phyloP scores from a whole-genome alignment of 2,329 filamentous ascomycete genomes.

The Clathrospora elynae region DNA sequence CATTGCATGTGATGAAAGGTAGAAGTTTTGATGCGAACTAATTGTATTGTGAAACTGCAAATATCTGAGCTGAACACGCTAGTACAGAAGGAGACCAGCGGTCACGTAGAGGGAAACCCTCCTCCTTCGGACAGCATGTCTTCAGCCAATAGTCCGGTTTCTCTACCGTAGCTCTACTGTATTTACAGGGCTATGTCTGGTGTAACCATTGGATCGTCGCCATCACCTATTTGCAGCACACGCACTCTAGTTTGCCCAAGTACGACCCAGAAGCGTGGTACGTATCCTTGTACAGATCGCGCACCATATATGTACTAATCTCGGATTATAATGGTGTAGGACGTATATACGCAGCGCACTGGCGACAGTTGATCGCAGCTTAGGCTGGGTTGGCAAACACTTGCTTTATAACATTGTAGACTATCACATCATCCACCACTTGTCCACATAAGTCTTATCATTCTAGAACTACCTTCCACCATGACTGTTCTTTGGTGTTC shows the following conservation, averaged over 20 bases:
- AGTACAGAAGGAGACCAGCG: too few species aligned
- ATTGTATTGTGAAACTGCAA: too few species aligned
- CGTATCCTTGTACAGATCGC: too few species aligned
- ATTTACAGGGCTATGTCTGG: slow-evolving; percentile 70
- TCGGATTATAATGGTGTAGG: too few species aligned
- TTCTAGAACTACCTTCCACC: neutral
- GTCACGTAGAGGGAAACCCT: too few species aligned
- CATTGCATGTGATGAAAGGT: too few species aligned
- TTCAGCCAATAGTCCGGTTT: slow-evolving; percentile 60
- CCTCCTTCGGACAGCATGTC: slow-evolving; percentile 54
- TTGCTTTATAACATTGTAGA: slow-evolving; percentile 71
- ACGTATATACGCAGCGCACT: slow-evolving; percentile 66
- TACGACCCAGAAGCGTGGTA: slow-evolving; percentile 65
- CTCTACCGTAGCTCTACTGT: slow-evolving; percentile 63
- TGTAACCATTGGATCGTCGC: slow-evolving; percentile 75
- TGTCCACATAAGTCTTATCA: slow-evolving; percentile 55
- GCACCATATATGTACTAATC: too few species aligned
- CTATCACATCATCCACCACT: slow-evolving; percentile 67
- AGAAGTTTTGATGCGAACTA: too few species aligned
- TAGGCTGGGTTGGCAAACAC: slow-evolving; percentile 68
- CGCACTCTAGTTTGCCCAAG: slow-evolving; percentile 62
- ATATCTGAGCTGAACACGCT: slow-evolving; percentile 16
- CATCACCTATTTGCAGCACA: slow-evolving; percentile 78
- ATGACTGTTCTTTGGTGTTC: neutral
- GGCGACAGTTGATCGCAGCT: slow-evolving; percentile 67